These are phyloP conservation scores for Gilbertella persicaria DNA, from an alignment of 371 early-diverging fungal genomes.

Conservation along the genomic window DNA sequence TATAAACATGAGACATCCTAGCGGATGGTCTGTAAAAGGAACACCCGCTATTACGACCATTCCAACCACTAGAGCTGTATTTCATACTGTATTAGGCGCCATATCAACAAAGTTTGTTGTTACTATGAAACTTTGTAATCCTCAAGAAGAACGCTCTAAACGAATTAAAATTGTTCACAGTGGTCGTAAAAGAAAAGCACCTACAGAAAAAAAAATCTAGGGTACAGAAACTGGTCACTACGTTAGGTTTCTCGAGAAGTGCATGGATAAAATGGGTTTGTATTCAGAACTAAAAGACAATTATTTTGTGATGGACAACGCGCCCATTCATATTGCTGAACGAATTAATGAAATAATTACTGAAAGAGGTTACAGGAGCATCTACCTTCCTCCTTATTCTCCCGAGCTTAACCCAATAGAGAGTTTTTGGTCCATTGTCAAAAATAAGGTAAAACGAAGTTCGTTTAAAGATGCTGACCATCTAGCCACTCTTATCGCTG, in stretches of 20 bases:
- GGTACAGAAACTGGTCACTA: constrained; percentile 13
- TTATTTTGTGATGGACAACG: constrained; percentile 18
- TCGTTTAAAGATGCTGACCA: too few species aligned
- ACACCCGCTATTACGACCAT: neutral
- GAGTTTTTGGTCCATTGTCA: neutral
- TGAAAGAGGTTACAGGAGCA: constrained; percentile 4
- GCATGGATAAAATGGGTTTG: neutral
- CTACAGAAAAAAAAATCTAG: neutral
- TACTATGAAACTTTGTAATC: constrained; percentile 4
- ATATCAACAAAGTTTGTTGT: constrained; percentile 5
- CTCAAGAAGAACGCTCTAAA: constrained; percentile 2
- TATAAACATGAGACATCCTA: constrained; percentile 4
- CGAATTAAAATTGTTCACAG: neutral
- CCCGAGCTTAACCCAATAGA: constrained; percentile 7
- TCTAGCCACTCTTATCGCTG: constrained; percentile 3
- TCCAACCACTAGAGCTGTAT: neutral
- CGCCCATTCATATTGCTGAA: constrained; percentile 14
- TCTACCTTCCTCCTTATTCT: constrained; percentile 13
- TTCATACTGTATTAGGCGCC: neutral
- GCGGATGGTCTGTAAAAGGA: constrained; percentile 1
- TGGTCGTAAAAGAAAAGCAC: too few species aligned
- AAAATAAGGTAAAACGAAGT: constrained; percentile 1
- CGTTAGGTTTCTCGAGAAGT: constrained; percentile 6
- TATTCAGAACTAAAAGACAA: constrained; percentile 13
- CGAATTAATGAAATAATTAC: constrained; percentile 2